phyloP scores from a whole-genome alignment of 345 rosid genomes.

The Lagerstroemia speciosa region DNA sequence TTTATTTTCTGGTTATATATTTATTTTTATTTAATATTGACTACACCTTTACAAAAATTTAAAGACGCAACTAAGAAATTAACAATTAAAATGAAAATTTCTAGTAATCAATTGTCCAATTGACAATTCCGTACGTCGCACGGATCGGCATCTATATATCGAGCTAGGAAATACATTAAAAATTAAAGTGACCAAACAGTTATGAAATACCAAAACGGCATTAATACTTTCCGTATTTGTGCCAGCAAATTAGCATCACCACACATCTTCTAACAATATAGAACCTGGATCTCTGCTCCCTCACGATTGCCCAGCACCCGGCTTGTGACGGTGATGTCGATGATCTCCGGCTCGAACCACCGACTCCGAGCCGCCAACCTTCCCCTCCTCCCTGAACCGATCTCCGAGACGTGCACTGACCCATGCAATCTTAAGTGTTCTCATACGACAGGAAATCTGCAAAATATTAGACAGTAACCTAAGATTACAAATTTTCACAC shows the following conservation, averaged over 20 bases:
- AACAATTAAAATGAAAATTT: too few relatives aligned
- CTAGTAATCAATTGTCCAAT: too few relatives aligned
- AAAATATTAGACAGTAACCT: too few relatives aligned
- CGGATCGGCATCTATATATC: too few relatives aligned
- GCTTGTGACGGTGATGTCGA: conserved; percentile 7
- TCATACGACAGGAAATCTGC: background rate
- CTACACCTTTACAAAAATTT: too few relatives aligned
- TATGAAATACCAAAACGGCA: conserved; percentile 1
- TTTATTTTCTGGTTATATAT: too few relatives aligned
- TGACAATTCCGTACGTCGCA: too few relatives aligned
- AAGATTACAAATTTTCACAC: too few relatives aligned
- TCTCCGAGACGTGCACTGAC: conserved; percentile 10
- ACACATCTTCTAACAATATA: conserved; percentile 44
- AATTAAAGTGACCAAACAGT: too few relatives aligned
- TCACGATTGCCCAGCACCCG: conserved; percentile 29
- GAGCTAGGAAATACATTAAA: too few relatives aligned
- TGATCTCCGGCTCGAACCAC: background rate
- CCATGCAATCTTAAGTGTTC: conserved; percentile 9
- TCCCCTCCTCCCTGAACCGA: conserved; percentile 2
- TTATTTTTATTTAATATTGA: too few relatives aligned
- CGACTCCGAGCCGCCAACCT: background rate
- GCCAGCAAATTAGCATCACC: conserved; percentile 54
- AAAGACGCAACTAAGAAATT: too few relatives aligned
- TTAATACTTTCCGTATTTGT: conserved; percentile 41
- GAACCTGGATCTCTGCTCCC: conserved; percentile 44